Conservation (phyloP, 805 yeast genomes). For the Brettanomyces anomalus region DNA sequence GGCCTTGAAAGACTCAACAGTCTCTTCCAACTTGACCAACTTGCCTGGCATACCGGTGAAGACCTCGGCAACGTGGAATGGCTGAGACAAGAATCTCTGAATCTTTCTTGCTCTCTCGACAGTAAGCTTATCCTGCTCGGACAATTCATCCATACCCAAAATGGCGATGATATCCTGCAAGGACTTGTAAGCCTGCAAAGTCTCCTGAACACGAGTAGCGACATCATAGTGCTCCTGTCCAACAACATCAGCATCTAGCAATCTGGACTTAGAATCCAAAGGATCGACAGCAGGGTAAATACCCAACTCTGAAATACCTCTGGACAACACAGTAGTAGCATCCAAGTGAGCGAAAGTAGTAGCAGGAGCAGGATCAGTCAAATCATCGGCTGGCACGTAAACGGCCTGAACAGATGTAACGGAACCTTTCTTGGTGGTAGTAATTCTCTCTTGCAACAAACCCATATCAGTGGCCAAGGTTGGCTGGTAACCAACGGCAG, state of each 20-base stretch:
- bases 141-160: constrained; percentile 99
- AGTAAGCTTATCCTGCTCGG: constrained; percentile 96
- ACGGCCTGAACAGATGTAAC: constrained; percentile 99
- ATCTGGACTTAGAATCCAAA: constrained; percentile 97
- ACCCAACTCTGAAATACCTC: constrained; percentile 99
- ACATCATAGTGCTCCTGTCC: constrained; percentile 98
- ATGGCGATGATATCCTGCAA: constrained; percentile 99
- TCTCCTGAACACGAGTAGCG: constrained; percentile 94
- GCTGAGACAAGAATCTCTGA: constrained; percentile 99
- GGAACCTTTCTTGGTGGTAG: constrained; percentile 99
- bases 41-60: constrained; percentile 99
- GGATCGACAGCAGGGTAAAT: constrained; percentile 99
- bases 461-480: constrained; percentile 99
- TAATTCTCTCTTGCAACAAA: constrained; percentile 98
- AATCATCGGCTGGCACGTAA: constrained; percentile 99
- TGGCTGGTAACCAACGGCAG: constrained; percentile 99
- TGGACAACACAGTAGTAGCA: constrained; percentile 99
- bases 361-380: constrained; percentile 99
- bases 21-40: constrained; percentile 94
- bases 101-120: constrained; percentile 99
- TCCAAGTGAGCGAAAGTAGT: constrained; percentile 99
- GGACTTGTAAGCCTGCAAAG: constrained; percentile 99
- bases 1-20: constrained; percentile 89
- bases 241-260: constrained; percentile 92
- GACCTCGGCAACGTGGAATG: constrained; percentile 99